Evolutionary conservation across 129 eudicot species (phyloP), one percentile per base, ranked within the genome.

Genomic region (Silybum marianum): DNA sequence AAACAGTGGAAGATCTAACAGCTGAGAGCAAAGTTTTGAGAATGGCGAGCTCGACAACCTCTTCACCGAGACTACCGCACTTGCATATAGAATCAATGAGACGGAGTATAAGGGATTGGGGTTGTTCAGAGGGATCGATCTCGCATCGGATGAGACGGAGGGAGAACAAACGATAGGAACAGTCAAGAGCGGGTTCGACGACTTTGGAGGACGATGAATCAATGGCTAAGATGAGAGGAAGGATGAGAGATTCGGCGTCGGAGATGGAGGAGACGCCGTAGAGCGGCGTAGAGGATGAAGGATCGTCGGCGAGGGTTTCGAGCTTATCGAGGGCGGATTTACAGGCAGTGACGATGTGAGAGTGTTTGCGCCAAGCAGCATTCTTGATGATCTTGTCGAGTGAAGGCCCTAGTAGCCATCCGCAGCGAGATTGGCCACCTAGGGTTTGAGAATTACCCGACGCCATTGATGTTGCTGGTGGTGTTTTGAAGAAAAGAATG

Each of bases 371-470:
- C 99, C 99, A 95, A 62, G 99, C 97, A 30, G 87, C 99, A 70
- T 95, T 95, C 81, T 95, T 95, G 77, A 95, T 87, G 89, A 95
- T 95, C 89, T 95, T 95, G 87, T 95, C 99, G 19, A 95, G 93
- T 14, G 97, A 92, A 10, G 98, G 98, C 18, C 99, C 99, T 23
- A 92, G 88, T 30, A 95, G 82, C 91, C 97, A 84, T 51, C 99
- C 99, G 67, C 97, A 89, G 11, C 93, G 98, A 12, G 99, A 89
- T 38, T 95, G 88, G 34, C 99, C 99, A 26, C 98, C 98, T 72
- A 95, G 99, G 90, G 92, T 79, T 85, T 82, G 92, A 34, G 89
- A 77, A 40, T 32, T 32, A 32, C 73, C 83, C 16, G 88, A 86
- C 79, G 87, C 67, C 85, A 85, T 77, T 77, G 79, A 4, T 71